These are phyloP conservation scores for Sphagnum tenellum DNA, from an alignment of 225 moss, liverwort and hornwort species.

Conservation along the genomic window DNA sequence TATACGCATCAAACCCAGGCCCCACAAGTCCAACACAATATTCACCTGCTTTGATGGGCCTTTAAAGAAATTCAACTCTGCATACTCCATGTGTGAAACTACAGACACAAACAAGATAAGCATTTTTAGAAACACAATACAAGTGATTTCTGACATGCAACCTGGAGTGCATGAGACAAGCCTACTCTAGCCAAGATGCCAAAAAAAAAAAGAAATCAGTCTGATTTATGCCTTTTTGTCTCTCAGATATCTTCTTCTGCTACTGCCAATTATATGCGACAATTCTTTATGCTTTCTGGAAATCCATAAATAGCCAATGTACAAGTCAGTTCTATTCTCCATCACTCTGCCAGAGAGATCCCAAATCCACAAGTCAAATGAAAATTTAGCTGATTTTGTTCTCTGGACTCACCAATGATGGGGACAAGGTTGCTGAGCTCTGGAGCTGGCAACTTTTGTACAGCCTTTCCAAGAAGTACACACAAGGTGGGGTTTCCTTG, in stretches of 20 bases:
- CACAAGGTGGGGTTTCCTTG: slow-evolving; percentile 65
- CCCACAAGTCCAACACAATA: slow-evolving; percentile 72
- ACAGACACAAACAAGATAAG: slow-evolving; percentile 7
- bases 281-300: too few species aligned
- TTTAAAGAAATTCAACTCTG: slow-evolving; percentile 56
- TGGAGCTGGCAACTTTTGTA: slow-evolving; percentile 41
- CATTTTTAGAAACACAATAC: not conserved
- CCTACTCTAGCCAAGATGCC: too few species aligned
- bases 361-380: too few species aligned
- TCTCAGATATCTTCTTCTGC: too few species aligned
- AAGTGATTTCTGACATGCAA: too few species aligned
- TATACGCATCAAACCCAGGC: slow-evolving; percentile 59
- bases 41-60: slow-evolving; percentile 67
- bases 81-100: slow-evolving; percentile 77
- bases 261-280: too few species aligned
- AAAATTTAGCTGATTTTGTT: not conserved
- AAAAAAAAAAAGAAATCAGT: too few species aligned
- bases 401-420: slow-evolving; percentile 43
- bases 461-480: slow-evolving; percentile 63
- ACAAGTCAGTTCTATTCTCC: too few species aligned
- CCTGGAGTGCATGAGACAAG: too few species aligned
- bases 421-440: slow-evolving; percentile 52
- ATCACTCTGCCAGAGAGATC: too few species aligned
- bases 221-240: too few species aligned
- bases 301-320: too few species aligned